Evolutionary conservation across 164 flowering plant species (phyloP).

Genomic region (Houttuynia cordata): DNA sequence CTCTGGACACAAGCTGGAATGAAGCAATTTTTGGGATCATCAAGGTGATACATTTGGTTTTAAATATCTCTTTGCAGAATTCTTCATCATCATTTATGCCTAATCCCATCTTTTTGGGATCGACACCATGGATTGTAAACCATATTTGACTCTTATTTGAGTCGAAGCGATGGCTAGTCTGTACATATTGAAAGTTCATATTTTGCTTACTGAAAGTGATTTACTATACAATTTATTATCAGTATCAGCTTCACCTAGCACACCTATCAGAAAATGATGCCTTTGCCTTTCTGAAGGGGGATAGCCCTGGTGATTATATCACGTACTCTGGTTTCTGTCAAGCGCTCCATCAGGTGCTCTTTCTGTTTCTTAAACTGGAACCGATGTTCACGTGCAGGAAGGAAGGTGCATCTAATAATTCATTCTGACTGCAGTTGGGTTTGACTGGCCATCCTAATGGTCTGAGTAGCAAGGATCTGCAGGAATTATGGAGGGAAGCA

Average conservation of each 20-base stretch:
- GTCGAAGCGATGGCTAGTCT: no score
- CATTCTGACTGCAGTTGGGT: slow-evolving; percentile 42
- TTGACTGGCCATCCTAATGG: slow-evolving; percentile 63
- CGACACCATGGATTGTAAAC: no score
- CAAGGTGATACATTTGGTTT: slow-evolving; percentile 35
- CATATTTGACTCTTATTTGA: no score
- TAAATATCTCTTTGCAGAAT: background rate
- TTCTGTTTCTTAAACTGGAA: background rate
- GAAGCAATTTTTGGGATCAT: slow-evolving; percentile 88
- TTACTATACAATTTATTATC: slow-evolving; percentile 13
- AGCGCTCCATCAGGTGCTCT: slow-evolving; percentile 65
- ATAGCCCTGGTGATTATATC: slow-evolving; percentile 46
- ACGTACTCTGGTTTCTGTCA: slow-evolving; percentile 71
- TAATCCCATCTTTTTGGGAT: no score
- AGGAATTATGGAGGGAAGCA: slow-evolving; percentile 81
- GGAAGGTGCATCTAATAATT: slow-evolving; percentile 1
- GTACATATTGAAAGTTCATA: background rate
- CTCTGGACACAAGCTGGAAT: slow-evolving; percentile 78
- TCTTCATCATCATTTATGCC: background rate
- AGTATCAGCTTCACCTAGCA: slow-evolving; percentile 63
- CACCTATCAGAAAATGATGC: slow-evolving; percentile 65
- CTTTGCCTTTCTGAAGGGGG: slow-evolving; percentile 69
- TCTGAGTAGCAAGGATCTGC: slow-evolving; percentile 47
- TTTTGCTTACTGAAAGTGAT: background rate
- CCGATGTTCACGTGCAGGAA: background rate